Conservation (phyloP, 176 grass and related monocot species). For the Juncus effusus region DNA sequence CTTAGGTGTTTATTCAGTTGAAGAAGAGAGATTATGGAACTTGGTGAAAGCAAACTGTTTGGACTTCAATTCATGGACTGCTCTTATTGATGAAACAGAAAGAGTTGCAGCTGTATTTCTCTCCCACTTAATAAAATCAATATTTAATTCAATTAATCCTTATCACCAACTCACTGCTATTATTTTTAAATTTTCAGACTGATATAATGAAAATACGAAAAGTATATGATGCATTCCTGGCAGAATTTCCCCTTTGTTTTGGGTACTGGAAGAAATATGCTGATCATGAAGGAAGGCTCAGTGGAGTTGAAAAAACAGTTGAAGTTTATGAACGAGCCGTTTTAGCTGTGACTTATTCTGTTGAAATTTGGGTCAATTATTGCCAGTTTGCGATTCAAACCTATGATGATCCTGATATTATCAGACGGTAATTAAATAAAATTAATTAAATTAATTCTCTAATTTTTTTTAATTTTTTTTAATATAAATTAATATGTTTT, state of each 20-base stretch:
- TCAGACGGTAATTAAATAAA: constrained; percentile 54
- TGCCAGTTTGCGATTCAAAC: constrained; percentile 85
- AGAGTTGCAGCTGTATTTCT: constrained; percentile 58
- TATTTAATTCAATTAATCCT: background rate
- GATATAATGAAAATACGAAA: constrained; percentile 72
- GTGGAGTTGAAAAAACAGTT: constrained; percentile 56
- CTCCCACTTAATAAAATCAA: background rate
- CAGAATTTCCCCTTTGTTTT: constrained; percentile 91
- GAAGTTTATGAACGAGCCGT: constrained; percentile 96
- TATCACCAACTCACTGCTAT: background rate
- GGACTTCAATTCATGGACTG: constrained; percentile 88
- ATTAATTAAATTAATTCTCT: too few species aligned
- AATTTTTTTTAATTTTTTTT: constrained; percentile 17
- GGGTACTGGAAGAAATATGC: constrained; percentile 99
- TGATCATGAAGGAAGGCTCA: constrained; percentile 81
- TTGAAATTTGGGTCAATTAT: constrained; percentile 97
- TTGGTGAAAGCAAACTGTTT: constrained; percentile 55
- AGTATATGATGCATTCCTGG: constrained; percentile 92
- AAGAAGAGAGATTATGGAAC: constrained; percentile 92
- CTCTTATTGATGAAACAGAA: constrained; percentile 94
- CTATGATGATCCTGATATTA: constrained; percentile 83
- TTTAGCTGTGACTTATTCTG: constrained; percentile 97
- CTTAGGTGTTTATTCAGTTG: constrained; percentile 60
- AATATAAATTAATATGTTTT: constrained; percentile 12
- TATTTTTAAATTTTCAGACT: constrained; percentile 36